Percentiles rank a stretch among this genome's conserved stretches.
phyloP scores from a whole-genome alignment of 225 moss, liverwort and hornwort species.

The Lunularia cruciata region DNA sequence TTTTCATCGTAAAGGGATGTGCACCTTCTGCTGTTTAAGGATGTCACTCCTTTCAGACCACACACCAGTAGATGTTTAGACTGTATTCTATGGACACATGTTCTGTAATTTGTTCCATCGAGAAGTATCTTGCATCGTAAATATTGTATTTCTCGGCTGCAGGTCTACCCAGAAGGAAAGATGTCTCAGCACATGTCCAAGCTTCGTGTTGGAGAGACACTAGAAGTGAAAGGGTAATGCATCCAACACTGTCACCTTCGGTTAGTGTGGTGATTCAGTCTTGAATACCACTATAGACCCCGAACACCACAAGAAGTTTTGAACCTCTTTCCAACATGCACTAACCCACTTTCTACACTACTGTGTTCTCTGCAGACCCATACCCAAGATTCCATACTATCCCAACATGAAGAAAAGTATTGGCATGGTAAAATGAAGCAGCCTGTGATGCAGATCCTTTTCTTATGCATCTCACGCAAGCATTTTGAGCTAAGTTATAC shows the following conservation, averaged over 20 bases:
- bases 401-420: slow-evolving; percentile 94
- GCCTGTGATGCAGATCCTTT: neutral
- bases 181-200: slow-evolving; percentile 84
- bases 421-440: slow-evolving; percentile 73
- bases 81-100: no score
- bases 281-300: neutral
- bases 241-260: neutral
- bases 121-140: no score
- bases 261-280: neutral
- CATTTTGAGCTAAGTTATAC: neutral
- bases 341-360: neutral
- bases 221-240: slow-evolving; percentile 84
- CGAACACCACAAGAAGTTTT: no score
- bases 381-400: slow-evolving; percentile 74
- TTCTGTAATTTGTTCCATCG: no score
- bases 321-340: neutral
- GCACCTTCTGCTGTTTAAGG: neutral
- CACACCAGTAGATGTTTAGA: no score
- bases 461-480: neutral
- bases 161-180: slow-evolving; percentile 77
- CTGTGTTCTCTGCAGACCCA: slow-evolving; percentile 61
- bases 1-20: neutral
- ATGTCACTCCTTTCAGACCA: no score
- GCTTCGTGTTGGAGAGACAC: slow-evolving; percentile 65
- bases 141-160: no score